Base-by-base conservation (phyloP, 2,329 filamentous ascomycete genomes). In the Mycocentrospora acerina region DNA sequence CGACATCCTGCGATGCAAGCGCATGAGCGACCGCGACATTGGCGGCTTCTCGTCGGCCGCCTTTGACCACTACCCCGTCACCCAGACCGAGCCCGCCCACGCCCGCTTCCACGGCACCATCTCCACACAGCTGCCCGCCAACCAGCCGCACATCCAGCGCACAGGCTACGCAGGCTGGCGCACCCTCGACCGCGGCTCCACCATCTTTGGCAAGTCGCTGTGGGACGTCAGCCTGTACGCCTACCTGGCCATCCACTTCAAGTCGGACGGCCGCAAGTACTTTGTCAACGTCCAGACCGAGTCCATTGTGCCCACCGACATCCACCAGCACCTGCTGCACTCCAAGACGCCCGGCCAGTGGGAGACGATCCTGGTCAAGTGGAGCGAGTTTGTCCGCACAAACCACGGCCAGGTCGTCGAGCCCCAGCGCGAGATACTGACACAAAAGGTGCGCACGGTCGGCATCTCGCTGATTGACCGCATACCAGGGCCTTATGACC, bases 221-320 rank as follows among this genome's bases (percentile, higher is more conserved):
- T 96, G 89, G 88, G 85, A 97, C 62, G 85, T 96, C 35, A 90
- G 95, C 59, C 83, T 87, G 3, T 97, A 95, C 70, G 73, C 79
- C 10, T 96, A 90, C 68, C 82, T 98, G 8, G 91, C 89, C 0
- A 70, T 98, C 59, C 85, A 90, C 11, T 78, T 98, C 55, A 93
- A 90, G 66, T 91, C 88, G 3, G 93, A 97, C 62, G 90, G 90
- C 12, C 78, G 93, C 42, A 86, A 88, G 57, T 98, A 97, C 72
- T 88, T 95, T 41, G 82, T 98, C 59, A 98, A 98, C 68, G 74
- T 98, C 12, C 93, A 97, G 73, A 95, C 90, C 3, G 91, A 98
- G 62, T 88, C 87, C 2, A 84, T 98, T 38, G 88, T 95, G 32
- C 87, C 89, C 9, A 91, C 90, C n/a, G 93, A 98, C 66, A 76